Conservation (phyloP, 2,329 filamentous ascomycete genomes). For the Sclerotinia minor region DNA sequence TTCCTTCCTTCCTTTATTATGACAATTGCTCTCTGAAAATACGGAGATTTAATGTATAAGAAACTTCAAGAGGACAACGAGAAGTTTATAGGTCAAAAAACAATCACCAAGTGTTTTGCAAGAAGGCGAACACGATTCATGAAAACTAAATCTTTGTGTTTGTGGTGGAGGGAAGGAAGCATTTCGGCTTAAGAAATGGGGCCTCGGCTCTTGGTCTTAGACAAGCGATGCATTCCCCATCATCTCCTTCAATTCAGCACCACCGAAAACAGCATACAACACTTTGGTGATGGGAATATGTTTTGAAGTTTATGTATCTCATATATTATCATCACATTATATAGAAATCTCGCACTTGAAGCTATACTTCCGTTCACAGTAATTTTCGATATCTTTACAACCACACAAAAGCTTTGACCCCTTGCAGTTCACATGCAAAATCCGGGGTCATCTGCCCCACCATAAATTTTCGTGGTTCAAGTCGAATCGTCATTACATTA, state of each 20-base stretch:
- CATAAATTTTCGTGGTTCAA: neutral
- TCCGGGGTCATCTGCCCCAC: conserved; percentile 20
- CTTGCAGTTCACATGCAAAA: conserved; percentile 19
- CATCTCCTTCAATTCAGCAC: neutral
- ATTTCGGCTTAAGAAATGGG: conserved; percentile 21
- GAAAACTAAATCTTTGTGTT: neutral
- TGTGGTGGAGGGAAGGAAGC: neutral
- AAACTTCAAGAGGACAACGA: neutral
- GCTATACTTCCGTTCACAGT: neutral
- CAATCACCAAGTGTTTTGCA: neutral
- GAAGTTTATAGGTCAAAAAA: neutral
- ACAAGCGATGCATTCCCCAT: conserved; percentile 7
- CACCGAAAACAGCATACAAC: neutral
- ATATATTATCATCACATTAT: neutral
- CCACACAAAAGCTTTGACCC: conserved; percentile 10
- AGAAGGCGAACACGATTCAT: conserved; percentile 8
- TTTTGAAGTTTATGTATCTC: neutral
- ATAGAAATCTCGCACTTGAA: neutral
- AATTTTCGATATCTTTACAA: neutral
- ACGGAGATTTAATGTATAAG: neutral
- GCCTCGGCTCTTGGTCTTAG: conserved; percentile 20
- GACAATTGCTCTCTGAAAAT: neutral
- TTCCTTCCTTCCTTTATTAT: neutral
- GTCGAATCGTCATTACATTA: neutral
- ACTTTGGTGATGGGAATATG: neutral